Conservation (phyloP, 2,329 filamentous ascomycete genomes). For the Nigrospora osmanthi region DNA sequence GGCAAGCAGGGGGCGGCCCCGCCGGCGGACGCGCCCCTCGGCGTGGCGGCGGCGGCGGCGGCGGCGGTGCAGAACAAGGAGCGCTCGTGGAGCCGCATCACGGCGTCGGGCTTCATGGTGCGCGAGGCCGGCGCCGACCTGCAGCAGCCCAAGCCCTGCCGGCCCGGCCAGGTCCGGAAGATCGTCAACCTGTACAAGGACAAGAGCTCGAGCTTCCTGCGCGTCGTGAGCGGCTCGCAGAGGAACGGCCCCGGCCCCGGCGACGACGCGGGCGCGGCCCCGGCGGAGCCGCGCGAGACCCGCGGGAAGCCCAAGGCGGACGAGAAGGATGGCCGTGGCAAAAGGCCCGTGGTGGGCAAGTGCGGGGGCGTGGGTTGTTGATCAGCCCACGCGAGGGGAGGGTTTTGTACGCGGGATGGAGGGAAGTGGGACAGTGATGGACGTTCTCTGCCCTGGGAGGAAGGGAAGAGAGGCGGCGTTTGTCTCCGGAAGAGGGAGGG, state of each 20-base stretch:
- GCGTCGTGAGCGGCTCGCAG: slow-evolving; percentile 1
- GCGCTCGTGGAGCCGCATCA: slow-evolving; percentile 17
- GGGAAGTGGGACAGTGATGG: no score
- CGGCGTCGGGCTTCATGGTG: slow-evolving; percentile 23
- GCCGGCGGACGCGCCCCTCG: not conserved
- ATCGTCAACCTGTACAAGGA: slow-evolving; percentile 24
- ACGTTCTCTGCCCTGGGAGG: no score
- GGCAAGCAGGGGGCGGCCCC: not conserved
- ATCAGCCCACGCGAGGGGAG: no score
- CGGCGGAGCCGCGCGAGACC: no score
- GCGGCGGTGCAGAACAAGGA: slow-evolving; percentile 3
- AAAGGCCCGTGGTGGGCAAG: no score
- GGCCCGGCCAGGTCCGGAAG: slow-evolving; percentile 20
- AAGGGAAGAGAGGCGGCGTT: no score
- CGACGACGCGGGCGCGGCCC: not conserved
- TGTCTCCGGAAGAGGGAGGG: no score
- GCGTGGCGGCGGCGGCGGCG: not conserved
- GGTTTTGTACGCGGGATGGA: no score
- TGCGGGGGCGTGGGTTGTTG: no score
- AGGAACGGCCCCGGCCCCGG: not conserved
- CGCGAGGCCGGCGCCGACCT: slow-evolving; percentile 16
- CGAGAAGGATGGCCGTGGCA: no score
- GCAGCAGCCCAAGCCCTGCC: slow-evolving; percentile 16
- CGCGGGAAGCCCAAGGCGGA: no score
- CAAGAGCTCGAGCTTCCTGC: slow-evolving; percentile 9